Evolutionary conservation across 2,329 filamentous ascomycete genomes (phyloP), one percentile per base, ranked within the genome.

Genomic region (Claviceps capensis): DNA sequence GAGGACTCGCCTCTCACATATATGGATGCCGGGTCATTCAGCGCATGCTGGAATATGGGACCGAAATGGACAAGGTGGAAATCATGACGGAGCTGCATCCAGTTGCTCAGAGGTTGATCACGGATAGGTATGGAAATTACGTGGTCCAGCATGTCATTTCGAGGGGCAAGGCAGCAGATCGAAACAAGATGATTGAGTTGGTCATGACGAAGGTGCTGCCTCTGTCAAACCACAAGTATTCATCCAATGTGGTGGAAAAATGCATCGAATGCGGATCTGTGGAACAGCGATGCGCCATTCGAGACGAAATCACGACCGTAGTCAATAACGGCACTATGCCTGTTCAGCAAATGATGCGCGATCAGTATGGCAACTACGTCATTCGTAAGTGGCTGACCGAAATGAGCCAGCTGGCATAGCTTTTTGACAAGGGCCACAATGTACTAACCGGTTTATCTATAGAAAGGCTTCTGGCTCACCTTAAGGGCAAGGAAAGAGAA

Each of bases 191-290:
- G 61, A 85, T 95, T 52, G 69, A 76, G 26, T 72, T 88, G 47
- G 84, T 97, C 57, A 82, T 83, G 57, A 73, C 75, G 13, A 79
- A 88, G 53, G 72, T 95, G 2, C 68, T 95, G 41, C 70, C 72
- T 1, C 83, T 88, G 60, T 95, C 89, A 26, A 95, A 89, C 72
- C 88, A 97, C 72, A 98, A 98, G 65, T 94, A 88, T 62, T 91
- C 93, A 0, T 96, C 90, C 62, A 97, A 98, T 60, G 91, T 98
- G 2, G 91, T 98, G 0, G 93, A 98, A 68, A 91, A 88, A 67
- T 95, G 89, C 63, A 84, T 97, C 54, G 74, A 85, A 52, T 79
- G 76, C 58, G 88, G 87, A 19, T 80, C 80, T 0, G 71, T 78
- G 19, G 73, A 82, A 49, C 85, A 95, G 63, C 82, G 85, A 49